Evolutionary conservation across 768 basidiomycete species (phyloP).

Genomic region (Pleurotus salmoneostramineus): DNA sequence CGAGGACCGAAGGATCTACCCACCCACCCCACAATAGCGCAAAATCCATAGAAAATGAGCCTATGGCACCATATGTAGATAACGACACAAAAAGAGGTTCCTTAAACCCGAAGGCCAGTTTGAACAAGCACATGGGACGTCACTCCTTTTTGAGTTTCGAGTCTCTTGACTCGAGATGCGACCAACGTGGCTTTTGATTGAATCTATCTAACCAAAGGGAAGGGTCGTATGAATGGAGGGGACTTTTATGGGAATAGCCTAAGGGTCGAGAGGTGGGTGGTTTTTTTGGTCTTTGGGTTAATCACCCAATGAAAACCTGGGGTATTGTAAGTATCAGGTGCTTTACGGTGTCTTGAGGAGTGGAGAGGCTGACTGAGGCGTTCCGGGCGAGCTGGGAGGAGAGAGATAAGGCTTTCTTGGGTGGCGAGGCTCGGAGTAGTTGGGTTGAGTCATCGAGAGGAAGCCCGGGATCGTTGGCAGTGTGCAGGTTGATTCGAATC

Average conservation of each 20-base stretch:
- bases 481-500: no score
- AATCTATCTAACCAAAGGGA: not conserved
- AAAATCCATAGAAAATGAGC: no score
- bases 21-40: no score
- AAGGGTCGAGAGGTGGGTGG: no score
- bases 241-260: no score
- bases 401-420: no score
- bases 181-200: not conserved
- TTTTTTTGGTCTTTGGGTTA: not conserved
- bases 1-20: no score
- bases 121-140: not conserved
- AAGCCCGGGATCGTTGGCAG: no score
- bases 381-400: no score
- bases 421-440: no score
- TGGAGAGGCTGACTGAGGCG: no score
- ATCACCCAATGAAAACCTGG: conserved; percentile 7
- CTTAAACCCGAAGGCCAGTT: not conserved
- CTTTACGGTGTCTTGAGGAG: not conserved
- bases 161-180: not conserved
- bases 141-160: not conserved
- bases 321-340: conserved; percentile 1
- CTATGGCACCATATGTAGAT: not conserved
- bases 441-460: no score
- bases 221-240: not conserved
- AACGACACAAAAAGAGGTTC: not conserved